Conservation (phyloP, 139 green algal genomes). For the Eudorina sp. region DNA sequence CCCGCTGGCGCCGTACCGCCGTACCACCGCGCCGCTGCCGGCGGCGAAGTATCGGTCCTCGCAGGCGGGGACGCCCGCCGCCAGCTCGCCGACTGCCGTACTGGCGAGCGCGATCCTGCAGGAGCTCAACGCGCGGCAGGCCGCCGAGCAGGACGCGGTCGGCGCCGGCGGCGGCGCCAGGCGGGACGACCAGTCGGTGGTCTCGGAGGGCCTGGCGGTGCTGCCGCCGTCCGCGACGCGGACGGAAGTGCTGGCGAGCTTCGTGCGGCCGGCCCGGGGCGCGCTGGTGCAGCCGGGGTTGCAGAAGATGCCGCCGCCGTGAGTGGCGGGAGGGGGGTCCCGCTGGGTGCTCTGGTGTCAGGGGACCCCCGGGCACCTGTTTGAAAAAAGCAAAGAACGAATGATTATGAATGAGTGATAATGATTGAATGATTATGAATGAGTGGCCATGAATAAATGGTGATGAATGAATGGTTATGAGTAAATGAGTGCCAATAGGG, state of each 20-base stretch:
- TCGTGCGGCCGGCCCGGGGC: constrained; percentile 8
- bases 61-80: no score
- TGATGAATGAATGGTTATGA: no score
- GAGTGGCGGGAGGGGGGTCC: no score
- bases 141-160: background rate
- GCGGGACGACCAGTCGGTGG: background rate
- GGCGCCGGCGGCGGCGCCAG: background rate
- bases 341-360: no score
- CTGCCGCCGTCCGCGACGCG: background rate
- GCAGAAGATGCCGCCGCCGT: background rate
- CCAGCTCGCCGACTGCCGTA: background rate
- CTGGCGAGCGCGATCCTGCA: constrained; percentile 10
- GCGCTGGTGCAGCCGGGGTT: constrained; percentile 29
- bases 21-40: constrained; percentile 6
- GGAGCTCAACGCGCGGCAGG: constrained; percentile 13
- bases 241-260: constrained; percentile 22
- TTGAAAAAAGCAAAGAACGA: background rate
- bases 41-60: constrained; percentile 22
- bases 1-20: constrained; percentile 16
- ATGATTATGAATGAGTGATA: background rate
- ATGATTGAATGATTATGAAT: background rate
- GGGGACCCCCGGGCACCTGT: background rate
- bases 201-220: background rate
- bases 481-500: no score
- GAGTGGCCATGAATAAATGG: background rate